Conservation (phyloP, 2,329 filamentous ascomycete species). For the Fusarium camptoceras region DNA sequence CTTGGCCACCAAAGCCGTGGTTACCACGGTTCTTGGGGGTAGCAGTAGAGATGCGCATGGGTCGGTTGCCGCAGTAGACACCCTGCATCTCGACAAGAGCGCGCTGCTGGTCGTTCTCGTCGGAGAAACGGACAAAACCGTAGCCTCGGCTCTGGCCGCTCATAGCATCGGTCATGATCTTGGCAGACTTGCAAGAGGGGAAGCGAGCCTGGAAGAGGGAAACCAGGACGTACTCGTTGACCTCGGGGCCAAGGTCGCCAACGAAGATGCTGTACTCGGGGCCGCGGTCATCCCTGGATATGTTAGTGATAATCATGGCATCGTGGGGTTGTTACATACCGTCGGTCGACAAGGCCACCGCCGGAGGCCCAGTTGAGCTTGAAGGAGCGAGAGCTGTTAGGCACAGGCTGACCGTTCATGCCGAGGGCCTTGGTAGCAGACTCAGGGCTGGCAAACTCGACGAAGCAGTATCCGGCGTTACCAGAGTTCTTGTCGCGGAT, state of each 20-base stretch:
- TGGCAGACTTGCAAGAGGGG: conserved; percentile 97
- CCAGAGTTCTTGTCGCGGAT: conserved; percentile 99
- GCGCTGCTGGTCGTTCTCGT: conserved; percentile 95
- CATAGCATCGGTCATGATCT: conserved; percentile 99
- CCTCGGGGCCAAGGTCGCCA: conserved; percentile 95
- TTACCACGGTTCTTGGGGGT: conserved; percentile 87
- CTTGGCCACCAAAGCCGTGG: conserved; percentile 55
- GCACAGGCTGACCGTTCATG: conserved; percentile 89
- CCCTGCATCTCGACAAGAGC: conserved; percentile 98
- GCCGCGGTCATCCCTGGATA: conserved; percentile 86
- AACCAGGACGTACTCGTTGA: conserved; percentile 97
- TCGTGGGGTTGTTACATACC: conserved; percentile 63
- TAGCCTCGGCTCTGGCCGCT: conserved; percentile 98
- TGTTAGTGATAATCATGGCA: neutral
- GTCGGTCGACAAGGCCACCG: conserved; percentile 92
- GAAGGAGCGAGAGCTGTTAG: conserved; percentile 94
- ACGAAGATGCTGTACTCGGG: conserved; percentile 98
- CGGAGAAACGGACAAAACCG: conserved; percentile 96
- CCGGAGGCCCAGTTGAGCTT: conserved; percentile 99
- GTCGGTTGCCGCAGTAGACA: conserved; percentile 97
- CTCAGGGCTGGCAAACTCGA: conserved; percentile 86
- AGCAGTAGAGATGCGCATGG: conserved; percentile 98
- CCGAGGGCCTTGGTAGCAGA: conserved; percentile 91
- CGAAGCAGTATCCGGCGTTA: conserved; percentile 98
- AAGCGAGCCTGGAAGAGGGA: conserved; percentile 97